phyloP scores from a whole-genome alignment of 805 yeast species.

The Pichia phayaonensis region DNA sequence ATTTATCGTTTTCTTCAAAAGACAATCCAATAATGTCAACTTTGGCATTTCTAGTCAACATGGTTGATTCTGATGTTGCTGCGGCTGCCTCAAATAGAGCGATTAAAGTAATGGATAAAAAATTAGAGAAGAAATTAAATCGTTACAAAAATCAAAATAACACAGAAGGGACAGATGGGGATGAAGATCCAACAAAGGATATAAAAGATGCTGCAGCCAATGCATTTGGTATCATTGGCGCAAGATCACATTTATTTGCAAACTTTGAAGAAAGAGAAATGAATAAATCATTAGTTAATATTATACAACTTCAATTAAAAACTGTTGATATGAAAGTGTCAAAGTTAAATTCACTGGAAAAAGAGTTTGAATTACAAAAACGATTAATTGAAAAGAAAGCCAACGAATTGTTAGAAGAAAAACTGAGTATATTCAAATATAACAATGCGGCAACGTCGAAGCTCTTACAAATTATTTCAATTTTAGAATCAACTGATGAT shows the following conservation, averaged over 20 bases:
- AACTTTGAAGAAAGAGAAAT: constrained; percentile 74
- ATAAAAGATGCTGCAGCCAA: constrained; percentile 55
- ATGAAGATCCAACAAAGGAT: constrained; percentile 18
- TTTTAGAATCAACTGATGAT: constrained; percentile 13
- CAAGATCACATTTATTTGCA: constrained; percentile 72
- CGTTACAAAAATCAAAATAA: constrained; percentile 17
- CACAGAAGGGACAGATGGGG: constrained; percentile 4
- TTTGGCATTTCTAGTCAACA: constrained; percentile 75
- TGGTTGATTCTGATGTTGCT: constrained; percentile 82
- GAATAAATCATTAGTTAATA: constrained; percentile 47
- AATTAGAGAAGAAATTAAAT: constrained; percentile 33
- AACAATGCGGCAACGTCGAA: constrained; percentile 44
- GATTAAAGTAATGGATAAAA: constrained; percentile 40
- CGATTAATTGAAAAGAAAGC: constrained; percentile 53
- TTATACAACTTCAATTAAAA: constrained; percentile 54
- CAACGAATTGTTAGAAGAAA: constrained; percentile 57
- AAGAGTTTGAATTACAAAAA: constrained; percentile 56
- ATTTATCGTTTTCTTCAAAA: constrained; percentile 73
- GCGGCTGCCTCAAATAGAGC: constrained; percentile 71
- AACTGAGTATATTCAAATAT: constrained; percentile 57
- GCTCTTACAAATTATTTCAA: constrained; percentile 31
- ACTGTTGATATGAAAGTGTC: constrained; percentile 58
- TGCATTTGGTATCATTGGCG: constrained; percentile 72
- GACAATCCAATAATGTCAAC: constrained; percentile 94
- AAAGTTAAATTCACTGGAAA: constrained; percentile 55